Conservation (phyloP, 257 asterid genomes). For the Rauvolfia tetraphylla region DNA sequence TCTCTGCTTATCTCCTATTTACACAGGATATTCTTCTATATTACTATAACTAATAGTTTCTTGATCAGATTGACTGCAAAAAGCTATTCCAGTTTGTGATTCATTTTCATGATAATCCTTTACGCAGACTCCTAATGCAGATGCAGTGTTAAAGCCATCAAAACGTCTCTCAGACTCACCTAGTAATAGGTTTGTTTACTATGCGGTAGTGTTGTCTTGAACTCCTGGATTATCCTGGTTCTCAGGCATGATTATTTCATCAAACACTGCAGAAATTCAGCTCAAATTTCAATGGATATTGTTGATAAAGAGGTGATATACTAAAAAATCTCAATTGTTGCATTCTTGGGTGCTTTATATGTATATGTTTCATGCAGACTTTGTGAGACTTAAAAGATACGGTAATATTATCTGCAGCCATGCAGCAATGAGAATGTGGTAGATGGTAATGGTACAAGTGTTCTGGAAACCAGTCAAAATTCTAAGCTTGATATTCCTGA, state of each 20-base stretch:
- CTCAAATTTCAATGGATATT: constrained; percentile 38
- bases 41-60: neutral
- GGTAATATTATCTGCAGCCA: constrained; percentile 33
- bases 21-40: neutral
- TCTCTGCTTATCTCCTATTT: constrained; percentile 5
- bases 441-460: constrained; percentile 27
- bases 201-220: constrained; percentile 7
- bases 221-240: constrained; percentile 15
- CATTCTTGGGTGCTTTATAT: constrained; percentile 14
- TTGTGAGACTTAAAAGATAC: neutral
- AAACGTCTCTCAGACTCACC: constrained; percentile 56
- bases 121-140: constrained; percentile 45
- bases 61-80: neutral
- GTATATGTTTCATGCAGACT: neutral
- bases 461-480: constrained; percentile 21
- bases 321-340: constrained; percentile 10
- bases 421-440: constrained; percentile 28
- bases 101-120: neutral
- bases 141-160: constrained; percentile 44
- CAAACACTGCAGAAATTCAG: constrained; percentile 48
- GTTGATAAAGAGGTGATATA: constrained; percentile 46
- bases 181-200: constrained; percentile 40
- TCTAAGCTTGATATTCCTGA: constrained; percentile 24
- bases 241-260: constrained; percentile 11
- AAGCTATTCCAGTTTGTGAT: neutral